Evolutionary conservation across 345 rosid genomes (phyloP).

Genomic region (Lepidium sativum): DNA sequence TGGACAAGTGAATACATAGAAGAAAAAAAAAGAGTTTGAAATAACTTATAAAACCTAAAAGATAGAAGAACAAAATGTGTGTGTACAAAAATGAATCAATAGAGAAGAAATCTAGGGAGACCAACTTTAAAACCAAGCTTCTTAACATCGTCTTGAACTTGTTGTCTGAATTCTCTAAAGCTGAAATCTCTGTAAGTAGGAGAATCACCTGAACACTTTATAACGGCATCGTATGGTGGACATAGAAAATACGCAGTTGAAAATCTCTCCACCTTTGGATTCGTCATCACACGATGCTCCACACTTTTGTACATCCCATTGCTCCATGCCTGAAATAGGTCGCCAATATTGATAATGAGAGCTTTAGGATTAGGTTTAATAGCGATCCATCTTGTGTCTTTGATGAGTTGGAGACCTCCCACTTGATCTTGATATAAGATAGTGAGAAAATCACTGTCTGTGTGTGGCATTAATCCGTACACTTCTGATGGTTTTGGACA

Average conservation of each 20-base stretch:
- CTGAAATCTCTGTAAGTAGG: slow-evolving; percentile 56
- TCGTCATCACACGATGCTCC: slow-evolving; percentile 65
- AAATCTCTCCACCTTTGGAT: slow-evolving; percentile 62
- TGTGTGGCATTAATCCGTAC: slow-evolving; percentile 84
- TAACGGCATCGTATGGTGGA: slow-evolving; percentile 63
- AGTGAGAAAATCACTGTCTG: slow-evolving; percentile 95
- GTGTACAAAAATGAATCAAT: not conserved
- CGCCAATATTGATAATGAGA: slow-evolving; percentile 80
- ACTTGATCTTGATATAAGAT: slow-evolving; percentile 79
- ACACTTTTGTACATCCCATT: slow-evolving; percentile 82
- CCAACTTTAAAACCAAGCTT: slow-evolving; percentile 76
- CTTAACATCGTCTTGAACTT: slow-evolving; percentile 78
- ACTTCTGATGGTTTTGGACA: slow-evolving; percentile 48
- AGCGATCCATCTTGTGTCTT: slow-evolving; percentile 72
- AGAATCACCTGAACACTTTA: slow-evolving; percentile 40
- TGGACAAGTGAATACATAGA: too few relatives aligned
- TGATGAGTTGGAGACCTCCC: slow-evolving; percentile 82
- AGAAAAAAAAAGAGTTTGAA: not conserved
- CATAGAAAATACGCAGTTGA: slow-evolving; percentile 92
- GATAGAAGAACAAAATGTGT: not conserved
- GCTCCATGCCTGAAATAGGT: slow-evolving; percentile 99
- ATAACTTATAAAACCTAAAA: not conserved
- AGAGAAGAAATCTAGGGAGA: slow-evolving; percentile 57
- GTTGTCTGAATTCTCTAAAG: slow-evolving; percentile 61
- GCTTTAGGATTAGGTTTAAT: slow-evolving; percentile 82